Evolutionary conservation across 441 rosid genomes (phyloP).

Genomic region (Corymbia citriodora): DNA sequence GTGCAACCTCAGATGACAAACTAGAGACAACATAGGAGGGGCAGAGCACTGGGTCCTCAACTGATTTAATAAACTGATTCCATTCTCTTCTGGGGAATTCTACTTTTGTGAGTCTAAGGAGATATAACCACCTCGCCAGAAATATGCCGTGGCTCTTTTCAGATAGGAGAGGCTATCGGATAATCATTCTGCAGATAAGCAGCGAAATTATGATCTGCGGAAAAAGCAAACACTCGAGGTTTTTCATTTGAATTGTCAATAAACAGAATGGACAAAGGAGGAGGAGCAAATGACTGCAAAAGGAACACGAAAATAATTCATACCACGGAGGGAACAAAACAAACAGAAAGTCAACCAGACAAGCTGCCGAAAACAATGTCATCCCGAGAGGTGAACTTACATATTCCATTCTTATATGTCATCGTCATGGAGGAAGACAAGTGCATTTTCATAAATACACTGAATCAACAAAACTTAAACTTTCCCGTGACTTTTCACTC

Average conservation of each 20-base stretch:
- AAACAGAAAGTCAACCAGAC: background rate
- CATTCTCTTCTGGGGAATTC: background rate
- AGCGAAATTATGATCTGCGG: constrained; percentile 75
- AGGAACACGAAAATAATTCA: background rate
- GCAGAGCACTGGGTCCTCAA: background rate
- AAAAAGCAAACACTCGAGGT: constrained; percentile 74
- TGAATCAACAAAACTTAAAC: constrained; percentile 54
- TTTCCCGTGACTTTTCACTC: constrained; percentile 37
- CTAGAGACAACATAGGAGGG: background rate
- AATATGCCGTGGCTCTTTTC: constrained; percentile 59
- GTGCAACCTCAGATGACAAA: background rate
- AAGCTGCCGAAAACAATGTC: background rate
- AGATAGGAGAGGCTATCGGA: constrained; percentile 47
- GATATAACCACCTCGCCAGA: constrained; percentile 46
- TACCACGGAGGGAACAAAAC: background rate
- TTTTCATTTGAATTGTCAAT: constrained; percentile 77
- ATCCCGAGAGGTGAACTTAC: constrained; percentile 38
- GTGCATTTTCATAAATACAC: constrained; percentile 54
- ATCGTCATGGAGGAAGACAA: constrained; percentile 33
- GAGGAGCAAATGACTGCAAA: constrained; percentile 44
- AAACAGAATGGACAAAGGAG: constrained; percentile 64
- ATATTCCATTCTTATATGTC: constrained; percentile 84
- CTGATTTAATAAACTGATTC: background rate
- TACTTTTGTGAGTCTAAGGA: background rate
- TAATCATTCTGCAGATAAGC: constrained; percentile 68